Conservation (phyloP, 768 basidiomycete species). For the Leccinum sublutescens region DNA sequence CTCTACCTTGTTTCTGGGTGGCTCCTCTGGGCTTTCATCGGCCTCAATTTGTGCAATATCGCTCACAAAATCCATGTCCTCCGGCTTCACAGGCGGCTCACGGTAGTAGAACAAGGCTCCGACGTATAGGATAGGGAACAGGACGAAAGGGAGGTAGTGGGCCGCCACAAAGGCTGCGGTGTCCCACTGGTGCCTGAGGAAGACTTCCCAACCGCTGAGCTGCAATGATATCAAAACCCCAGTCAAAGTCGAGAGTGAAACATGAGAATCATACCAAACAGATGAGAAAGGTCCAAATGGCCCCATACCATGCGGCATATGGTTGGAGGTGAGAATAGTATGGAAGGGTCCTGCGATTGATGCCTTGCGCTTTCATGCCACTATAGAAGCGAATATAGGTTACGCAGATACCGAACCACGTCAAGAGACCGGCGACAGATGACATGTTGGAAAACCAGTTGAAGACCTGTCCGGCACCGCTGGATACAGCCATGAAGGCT, state of each 20-base stretch:
- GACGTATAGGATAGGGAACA: conserved; percentile 76
- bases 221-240: conserved; percentile 34
- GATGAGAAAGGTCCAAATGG: conserved; percentile 41
- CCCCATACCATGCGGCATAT: conserved; percentile 61
- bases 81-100: conserved; percentile 29
- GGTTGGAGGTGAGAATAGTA: conserved; percentile 69
- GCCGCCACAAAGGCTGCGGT: conserved; percentile 73
- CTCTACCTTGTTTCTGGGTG: conserved; percentile 64
- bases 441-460: conserved; percentile 80
- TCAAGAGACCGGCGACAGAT: conserved; percentile 61
- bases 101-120: conserved; percentile 49
- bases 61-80: conserved; percentile 84
- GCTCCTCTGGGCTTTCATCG: conserved; percentile 66
- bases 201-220: conserved; percentile 52
- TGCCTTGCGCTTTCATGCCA: conserved; percentile 80
- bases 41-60: conserved; percentile 71
- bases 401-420: conserved; percentile 77
- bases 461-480: conserved; percentile 72
- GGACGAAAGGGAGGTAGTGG: conserved; percentile 62
- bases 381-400: conserved; percentile 82
- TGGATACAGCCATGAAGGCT: conserved; percentile 78
- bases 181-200: conserved; percentile 52
- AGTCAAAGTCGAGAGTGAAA: neutral
- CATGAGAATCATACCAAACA: conserved; percentile 52
- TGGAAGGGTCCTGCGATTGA: conserved; percentile 68